These are phyloP conservation scores for Phyllachora maydis DNA, from an alignment of 2,329 filamentous ascomycete genomes.

Conservation along the genomic window DNA sequence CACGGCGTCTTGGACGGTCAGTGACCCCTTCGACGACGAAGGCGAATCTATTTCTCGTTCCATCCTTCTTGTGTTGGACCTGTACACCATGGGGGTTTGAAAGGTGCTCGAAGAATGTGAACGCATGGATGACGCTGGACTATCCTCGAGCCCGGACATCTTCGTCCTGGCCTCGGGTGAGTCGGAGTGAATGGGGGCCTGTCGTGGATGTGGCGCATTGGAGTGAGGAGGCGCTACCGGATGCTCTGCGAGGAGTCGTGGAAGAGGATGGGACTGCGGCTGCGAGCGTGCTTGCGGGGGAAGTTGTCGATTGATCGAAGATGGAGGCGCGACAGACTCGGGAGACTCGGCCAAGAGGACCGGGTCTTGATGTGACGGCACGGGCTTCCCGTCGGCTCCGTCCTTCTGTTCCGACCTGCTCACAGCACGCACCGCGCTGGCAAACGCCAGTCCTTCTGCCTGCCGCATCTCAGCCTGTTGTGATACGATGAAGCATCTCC, in stretches of 20 bases:
- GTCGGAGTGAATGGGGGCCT: slow-evolving; percentile 1
- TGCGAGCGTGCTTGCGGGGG: slow-evolving; percentile 1
- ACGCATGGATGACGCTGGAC: slow-evolving; percentile 14
- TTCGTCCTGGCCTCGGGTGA: slow-evolving; percentile 6
- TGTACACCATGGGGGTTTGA: slow-evolving; percentile 7
- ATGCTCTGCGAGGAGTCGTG: no score
- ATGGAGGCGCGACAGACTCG: slow-evolving; percentile 3
- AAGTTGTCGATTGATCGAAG: slow-evolving; percentile 1
- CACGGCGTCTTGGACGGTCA: slow-evolving; percentile 19
- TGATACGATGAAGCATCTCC: slow-evolving; percentile 35
- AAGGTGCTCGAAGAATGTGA: slow-evolving; percentile 8
- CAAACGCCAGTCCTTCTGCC: slow-evolving; percentile 37
- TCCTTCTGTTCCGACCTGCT: slow-evolving; percentile 11
- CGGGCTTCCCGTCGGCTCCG: slow-evolving; percentile 9
- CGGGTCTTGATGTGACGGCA: slow-evolving; percentile 7
- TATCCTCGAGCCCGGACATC: slow-evolving; percentile 14
- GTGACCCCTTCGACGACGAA: slow-evolving; percentile 9
- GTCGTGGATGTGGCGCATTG: background rate
- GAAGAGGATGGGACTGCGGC: slow-evolving; percentile 1
- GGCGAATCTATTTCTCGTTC: slow-evolving; percentile 6
- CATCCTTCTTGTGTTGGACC: slow-evolving; percentile 8
- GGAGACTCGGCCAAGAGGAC: slow-evolving; percentile 7
- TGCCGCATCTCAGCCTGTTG: slow-evolving; percentile 39
- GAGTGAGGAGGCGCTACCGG: slow-evolving; percentile 1
- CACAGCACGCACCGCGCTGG: slow-evolving; percentile 21